Percentiles rank a stretch among this genome's conserved stretches.
phyloP scores from a whole-genome alignment of 2,329 filamentous ascomycete genomes.

The Aureobasidium sp. region DNA sequence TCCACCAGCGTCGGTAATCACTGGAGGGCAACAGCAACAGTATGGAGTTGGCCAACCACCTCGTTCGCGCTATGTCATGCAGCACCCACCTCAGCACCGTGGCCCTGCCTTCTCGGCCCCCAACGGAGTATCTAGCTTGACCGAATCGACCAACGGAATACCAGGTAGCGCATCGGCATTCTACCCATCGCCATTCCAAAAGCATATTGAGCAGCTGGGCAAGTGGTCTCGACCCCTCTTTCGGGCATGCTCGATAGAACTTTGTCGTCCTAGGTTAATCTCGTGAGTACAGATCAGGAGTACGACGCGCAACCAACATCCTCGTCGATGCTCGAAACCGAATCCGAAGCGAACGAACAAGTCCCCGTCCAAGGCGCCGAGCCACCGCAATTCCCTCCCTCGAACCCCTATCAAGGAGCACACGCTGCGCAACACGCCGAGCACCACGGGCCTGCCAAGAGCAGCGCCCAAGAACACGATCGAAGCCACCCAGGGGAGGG shows the following conservation, averaged over 20 bases:
- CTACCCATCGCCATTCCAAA: constrained; percentile 84
- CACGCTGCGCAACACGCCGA: constrained; percentile 6
- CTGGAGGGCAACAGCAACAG: constrained; percentile 42
- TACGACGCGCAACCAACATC: constrained; percentile 69
- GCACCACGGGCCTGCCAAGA: constrained; percentile 3
- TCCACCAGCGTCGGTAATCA: constrained; percentile 50
- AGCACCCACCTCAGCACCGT: constrained; percentile 32
- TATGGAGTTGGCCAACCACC: constrained; percentile 36
- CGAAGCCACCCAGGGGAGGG: constrained; percentile 10
- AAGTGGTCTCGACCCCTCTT: constrained; percentile 55
- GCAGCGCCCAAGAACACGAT: constrained; percentile 21
- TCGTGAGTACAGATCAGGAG: constrained; percentile 77
- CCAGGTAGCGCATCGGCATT: constrained; percentile 45
- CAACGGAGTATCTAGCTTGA: constrained; percentile 32
- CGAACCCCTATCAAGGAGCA: constrained; percentile 1
- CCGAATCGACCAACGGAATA: constrained; percentile 22
- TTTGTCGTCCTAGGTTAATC: constrained; percentile 64
- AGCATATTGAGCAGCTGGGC: constrained; percentile 93
- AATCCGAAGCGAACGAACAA: constrained; percentile 53
- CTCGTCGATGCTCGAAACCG: constrained; percentile 69
- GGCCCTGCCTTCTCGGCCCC: constrained; percentile 24
- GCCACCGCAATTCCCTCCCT: constrained; percentile 1
- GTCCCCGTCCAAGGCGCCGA: constrained; percentile 44
- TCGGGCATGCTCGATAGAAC: constrained; percentile 45
- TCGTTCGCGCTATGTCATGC: constrained; percentile 35